Evolutionary conservation across 1,139 yeast genomes (phyloP), one percentile per base, ranked within the genome.

Genomic region (Suhomyces chickasaworum): DNA sequence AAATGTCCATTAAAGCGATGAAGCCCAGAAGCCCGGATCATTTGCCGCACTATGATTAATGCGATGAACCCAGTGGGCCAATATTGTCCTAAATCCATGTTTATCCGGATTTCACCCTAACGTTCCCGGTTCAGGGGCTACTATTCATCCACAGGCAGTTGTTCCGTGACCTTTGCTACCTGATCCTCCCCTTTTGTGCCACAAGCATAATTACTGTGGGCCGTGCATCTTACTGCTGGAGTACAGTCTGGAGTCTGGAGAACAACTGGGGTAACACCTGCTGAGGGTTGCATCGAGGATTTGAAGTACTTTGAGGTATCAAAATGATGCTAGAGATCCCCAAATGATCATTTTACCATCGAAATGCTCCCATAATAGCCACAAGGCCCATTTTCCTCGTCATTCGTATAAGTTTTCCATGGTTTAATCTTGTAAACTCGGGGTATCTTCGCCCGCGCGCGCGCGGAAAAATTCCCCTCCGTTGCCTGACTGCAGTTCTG

Each of bases 371-470:
- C 27, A 23, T 3, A 23, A 23, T 12, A 4, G 12, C 27, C 8
- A 23, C 10, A 23, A 23, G 4, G 27, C 8, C 9, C n/a, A n/a
- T n/a, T n/a, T n/a, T n/a, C n/a, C n/a, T n/a, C n/a, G n/a, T n/a
- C n/a, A n/a, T n/a, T n/a, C n/a, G n/a, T n/a, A n/a, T n/a, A n/a
- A n/a, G 16, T 6, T 29, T 10, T 6, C 18, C 16, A 29, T 29
- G 32, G 9, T 29, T 15, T 13, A 13, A 13, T 12, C 10, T 13
- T 20, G 22, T 4, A 20, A 9, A 10, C 4, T 31, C 42, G 42
- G 42, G 37, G 30, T 13, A n/a, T 22, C 37, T 22, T 30, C 13
- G 25, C 36, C 42, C 42, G 42, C 29, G 41, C 22, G 41, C 22
- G 22, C 41, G 18, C 37, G 41, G 41, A 32, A 32, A 39, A 39